phyloP scores from a whole-genome alignment of 1,284 basidiomycete genomes.

The Termitomyces sp. region DNA sequence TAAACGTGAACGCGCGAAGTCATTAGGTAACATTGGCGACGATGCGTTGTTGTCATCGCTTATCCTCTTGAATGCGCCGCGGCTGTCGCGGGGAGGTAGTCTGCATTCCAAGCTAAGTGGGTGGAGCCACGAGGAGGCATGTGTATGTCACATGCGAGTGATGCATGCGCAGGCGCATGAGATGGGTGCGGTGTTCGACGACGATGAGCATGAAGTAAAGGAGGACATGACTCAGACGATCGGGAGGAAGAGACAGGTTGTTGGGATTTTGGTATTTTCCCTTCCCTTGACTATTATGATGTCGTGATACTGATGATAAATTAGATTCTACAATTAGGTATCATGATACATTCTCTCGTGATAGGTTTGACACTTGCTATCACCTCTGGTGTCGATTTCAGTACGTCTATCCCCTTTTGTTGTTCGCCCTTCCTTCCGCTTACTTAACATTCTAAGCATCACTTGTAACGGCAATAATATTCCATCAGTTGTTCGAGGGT shows the following conservation, averaged over 20 bases:
- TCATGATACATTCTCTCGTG: slow-evolving; percentile 79
- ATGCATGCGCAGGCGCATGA: slow-evolving; percentile 8
- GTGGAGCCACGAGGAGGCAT: slow-evolving; percentile 16
- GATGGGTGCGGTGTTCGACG: slow-evolving; percentile 8
- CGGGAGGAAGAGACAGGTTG: slow-evolving; percentile 52
- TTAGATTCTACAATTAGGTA: slow-evolving; percentile 70
- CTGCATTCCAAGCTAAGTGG: slow-evolving; percentile 5
- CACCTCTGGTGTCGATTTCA: slow-evolving; percentile 62
- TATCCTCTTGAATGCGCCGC: slow-evolving; percentile 25
- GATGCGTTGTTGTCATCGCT: slow-evolving; percentile 15
- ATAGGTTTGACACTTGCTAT: slow-evolving; percentile 71
- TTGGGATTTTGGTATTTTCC: slow-evolving; percentile 54
- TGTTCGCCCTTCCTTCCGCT: neutral
- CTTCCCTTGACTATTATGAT: neutral
- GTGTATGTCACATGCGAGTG: slow-evolving; percentile 14
- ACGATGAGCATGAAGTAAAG: slow-evolving; percentile 19
- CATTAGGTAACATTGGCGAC: slow-evolving; percentile 13
- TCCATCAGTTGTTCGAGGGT: slow-evolving; percentile 79
- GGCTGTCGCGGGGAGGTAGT: slow-evolving; percentile 18
- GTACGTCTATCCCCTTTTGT: slow-evolving; percentile 32
- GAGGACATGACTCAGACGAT: slow-evolving; percentile 29
- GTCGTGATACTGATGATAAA: neutral
- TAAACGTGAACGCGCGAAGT: slow-evolving; percentile 11
- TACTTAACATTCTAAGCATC: slow-evolving; percentile 43
- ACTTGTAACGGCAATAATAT: slow-evolving; percentile 66